Evolutionary conservation across 768 basidiomycete genomes (phyloP).

Genomic region (Coprinellus micaceus): DNA sequence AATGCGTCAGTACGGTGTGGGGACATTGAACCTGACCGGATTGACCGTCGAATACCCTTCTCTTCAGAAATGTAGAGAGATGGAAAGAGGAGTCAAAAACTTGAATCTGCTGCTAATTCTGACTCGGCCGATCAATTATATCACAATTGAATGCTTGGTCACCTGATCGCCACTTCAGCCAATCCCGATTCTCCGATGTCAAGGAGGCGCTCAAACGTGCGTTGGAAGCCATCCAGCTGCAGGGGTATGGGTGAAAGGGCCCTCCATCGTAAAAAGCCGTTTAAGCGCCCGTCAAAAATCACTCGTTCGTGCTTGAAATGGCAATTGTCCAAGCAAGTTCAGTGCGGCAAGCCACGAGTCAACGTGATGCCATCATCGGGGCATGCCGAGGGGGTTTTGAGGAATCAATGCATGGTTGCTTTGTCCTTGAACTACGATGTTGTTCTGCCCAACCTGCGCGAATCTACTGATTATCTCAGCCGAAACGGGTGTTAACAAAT

Average conservation of each 20-base stretch:
- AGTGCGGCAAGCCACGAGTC: too few relatives aligned
- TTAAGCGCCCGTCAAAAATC: too few relatives aligned
- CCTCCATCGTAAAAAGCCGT: too few relatives aligned
- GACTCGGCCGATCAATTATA: conserved; percentile 6
- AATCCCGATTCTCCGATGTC: conserved; percentile 2
- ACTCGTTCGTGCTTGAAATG: too few relatives aligned
- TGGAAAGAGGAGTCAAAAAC: conserved; percentile 1
- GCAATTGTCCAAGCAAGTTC: too few relatives aligned
- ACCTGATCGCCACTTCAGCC: not conserved
- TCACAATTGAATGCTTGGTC: not conserved
- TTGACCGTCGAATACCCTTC: too few relatives aligned
- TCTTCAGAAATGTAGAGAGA: too few relatives aligned
- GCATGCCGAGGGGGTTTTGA: too few relatives aligned
- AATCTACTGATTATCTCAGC: conserved; percentile 80
- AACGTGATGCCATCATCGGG: not conserved
- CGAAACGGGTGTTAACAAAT: conserved; percentile 83
- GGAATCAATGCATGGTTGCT: too few relatives aligned
- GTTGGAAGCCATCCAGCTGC: not conserved
- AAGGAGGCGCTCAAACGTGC: not conserved
- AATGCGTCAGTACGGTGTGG: too few relatives aligned
- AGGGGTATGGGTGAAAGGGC: not conserved
- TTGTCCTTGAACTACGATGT: conserved; percentile 43
- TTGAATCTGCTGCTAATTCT: conserved; percentile 20
- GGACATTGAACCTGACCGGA: too few relatives aligned
- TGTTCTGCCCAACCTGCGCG: conserved; percentile 93